Evolutionary conservation across 371 early-diverging fungal species (phyloP).

Genomic region (Entomophthora muscae): DNA sequence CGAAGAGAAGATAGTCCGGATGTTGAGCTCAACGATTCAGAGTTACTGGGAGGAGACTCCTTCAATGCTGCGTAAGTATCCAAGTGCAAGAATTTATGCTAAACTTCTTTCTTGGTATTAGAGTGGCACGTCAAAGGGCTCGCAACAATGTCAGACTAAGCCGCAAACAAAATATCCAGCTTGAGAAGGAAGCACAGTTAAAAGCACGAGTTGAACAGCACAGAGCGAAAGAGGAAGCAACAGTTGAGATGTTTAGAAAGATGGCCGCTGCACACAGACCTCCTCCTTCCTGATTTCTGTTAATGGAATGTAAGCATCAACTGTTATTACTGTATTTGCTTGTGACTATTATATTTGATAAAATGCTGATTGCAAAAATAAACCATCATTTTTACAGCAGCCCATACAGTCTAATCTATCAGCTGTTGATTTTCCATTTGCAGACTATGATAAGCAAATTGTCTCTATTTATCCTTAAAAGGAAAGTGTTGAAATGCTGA

Average conservation of each 20-base stretch:
- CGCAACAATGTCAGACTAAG: background rate
- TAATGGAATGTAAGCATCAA: no score
- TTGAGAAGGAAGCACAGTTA: slow-evolving; percentile 20
- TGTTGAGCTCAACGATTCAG: slow-evolving; percentile 49
- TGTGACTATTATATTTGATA: no score
- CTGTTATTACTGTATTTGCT: no score
- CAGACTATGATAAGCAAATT: no score
- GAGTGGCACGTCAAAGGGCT: background rate
- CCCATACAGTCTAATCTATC: no score
- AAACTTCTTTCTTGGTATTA: background rate
- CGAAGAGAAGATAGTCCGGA: slow-evolving; percentile 52
- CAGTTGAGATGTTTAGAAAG: slow-evolving; percentile 45
- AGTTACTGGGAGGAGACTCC: slow-evolving; percentile 35
- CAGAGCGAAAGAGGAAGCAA: slow-evolving; percentile 40
- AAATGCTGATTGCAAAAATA: no score
- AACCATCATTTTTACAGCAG: no score
- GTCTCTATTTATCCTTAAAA: no score
- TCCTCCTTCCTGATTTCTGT: background rate
- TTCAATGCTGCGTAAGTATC: background rate
- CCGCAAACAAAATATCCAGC: slow-evolving; percentile 6
- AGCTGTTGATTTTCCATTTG: no score
- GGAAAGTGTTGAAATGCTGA: no score
- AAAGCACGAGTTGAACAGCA: slow-evolving; percentile 27
- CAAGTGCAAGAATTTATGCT: no score
- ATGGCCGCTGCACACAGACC: slow-evolving; percentile 22